phyloP scores from a whole-genome alignment of 2,329 filamentous ascomycete genomes.

The Chrysoporthe deuterocubensis region DNA sequence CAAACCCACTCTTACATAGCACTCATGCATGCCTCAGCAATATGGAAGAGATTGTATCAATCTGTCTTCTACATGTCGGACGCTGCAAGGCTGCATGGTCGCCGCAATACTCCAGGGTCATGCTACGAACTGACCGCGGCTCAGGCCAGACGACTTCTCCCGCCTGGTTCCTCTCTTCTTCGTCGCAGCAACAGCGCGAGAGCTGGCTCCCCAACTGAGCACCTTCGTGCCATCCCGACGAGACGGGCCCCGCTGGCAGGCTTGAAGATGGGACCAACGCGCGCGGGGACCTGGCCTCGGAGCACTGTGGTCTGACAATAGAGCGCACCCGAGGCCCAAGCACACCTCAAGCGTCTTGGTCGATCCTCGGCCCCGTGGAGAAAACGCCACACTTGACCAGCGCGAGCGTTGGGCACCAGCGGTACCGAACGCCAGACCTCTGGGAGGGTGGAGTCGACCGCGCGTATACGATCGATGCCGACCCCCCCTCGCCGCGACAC shows the following conservation, averaged over 20 bases:
- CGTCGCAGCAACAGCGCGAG: constrained; percentile 37
- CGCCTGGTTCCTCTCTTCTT: constrained; percentile 42
- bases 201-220: constrained; percentile 40
- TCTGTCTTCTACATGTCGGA: constrained; percentile 31
- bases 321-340: constrained; percentile 35
- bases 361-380: constrained; percentile 19
- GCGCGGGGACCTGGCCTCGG: constrained; percentile 37
- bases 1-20: too few relatives aligned
- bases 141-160: constrained; percentile 40
- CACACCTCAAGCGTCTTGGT: constrained; percentile 17
- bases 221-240: constrained; percentile 32
- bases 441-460: constrained; percentile 20
- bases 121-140: constrained; percentile 39
- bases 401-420: constrained; percentile 16
- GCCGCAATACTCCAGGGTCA: constrained; percentile 33
- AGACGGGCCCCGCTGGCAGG: constrained; percentile 30
- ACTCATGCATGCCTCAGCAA: not conserved
- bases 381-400: constrained; percentile 18
- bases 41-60: constrained; percentile 24
- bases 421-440: constrained; percentile 16
- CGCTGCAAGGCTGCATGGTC: constrained; percentile 32
- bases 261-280: constrained; percentile 38
- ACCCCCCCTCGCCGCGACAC: constrained; percentile 1
- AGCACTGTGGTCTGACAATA: constrained; percentile 38
- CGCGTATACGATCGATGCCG: constrained; percentile 15